A percentile compares a stretch with the other conserved stretches of the same genome.
phyloP scores from a whole-genome alignment of 2,329 filamentous ascomycete species.

The Xylaria sp. region DNA sequence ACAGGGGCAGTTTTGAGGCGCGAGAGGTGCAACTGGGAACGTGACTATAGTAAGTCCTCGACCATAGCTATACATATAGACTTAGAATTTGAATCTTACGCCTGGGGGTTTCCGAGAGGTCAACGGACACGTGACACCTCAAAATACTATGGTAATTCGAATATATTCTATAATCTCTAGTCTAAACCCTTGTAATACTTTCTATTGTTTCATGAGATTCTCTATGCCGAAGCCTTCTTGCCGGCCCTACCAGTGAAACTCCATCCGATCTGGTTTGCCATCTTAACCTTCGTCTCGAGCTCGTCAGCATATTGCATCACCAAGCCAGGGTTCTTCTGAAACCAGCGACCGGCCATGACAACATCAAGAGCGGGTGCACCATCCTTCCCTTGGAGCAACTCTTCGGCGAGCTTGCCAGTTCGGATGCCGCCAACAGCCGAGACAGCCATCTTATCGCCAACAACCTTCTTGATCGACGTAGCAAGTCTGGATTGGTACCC shows the following conservation, averaged over 20 bases:
- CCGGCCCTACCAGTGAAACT: constrained; percentile 17
- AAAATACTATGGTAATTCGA: no score
- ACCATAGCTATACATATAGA: no score
- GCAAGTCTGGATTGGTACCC: constrained; percentile 75
- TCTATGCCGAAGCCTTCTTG: no score
- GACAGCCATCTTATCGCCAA: constrained; percentile 70
- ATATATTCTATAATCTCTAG: no score
- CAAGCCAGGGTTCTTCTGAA: constrained; percentile 68
- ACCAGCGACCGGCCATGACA: constrained; percentile 61
- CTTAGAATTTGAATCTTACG: no score
- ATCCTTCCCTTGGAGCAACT: constrained; percentile 52
- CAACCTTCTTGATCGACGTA: constrained; percentile 70
- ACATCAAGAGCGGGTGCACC: constrained; percentile 56
- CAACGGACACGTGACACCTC: no score
- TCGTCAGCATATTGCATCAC: constrained; percentile 48
- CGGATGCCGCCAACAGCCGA: constrained; percentile 62
- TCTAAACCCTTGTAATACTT: no score
- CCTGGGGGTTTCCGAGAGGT: no score
- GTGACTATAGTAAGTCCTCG: no score
- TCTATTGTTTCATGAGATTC: no score
- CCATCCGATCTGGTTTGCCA: constrained; percentile 29
- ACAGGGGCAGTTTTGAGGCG: no score
- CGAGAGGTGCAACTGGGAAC: no score
- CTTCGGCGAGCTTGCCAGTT: constrained; percentile 57
- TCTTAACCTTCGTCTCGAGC: constrained; percentile 4